Conservation (phyloP, 345 rosid genomes). For the Crucihimalaya himalaica region DNA sequence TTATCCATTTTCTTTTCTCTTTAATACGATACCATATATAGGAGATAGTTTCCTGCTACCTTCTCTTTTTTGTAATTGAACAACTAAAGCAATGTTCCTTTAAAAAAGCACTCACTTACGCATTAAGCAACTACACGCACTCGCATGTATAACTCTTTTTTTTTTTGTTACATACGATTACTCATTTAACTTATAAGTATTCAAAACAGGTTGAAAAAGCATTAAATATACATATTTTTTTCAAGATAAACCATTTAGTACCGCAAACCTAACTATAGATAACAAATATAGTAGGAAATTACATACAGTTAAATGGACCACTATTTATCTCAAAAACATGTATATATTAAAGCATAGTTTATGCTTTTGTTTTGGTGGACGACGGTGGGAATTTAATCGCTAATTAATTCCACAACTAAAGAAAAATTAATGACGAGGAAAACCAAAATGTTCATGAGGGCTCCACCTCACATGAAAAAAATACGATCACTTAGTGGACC, state of each 20-base stretch:
- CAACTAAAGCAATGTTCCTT: conserved; percentile 37
- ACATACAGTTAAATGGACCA: neutral
- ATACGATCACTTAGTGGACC: conserved; percentile 25
- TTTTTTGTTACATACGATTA: neutral
- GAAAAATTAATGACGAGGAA: neutral
- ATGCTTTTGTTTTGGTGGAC: neutral
- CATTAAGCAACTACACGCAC: conserved; percentile 39
- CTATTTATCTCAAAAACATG: neutral
- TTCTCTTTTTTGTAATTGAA: conserved; percentile 25
- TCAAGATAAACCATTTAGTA: neutral
- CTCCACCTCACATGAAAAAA: conserved; percentile 26
- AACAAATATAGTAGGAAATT: neutral
- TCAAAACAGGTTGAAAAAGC: neutral
- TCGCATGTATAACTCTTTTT: conserved; percentile 12
- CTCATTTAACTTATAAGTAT: neutral
- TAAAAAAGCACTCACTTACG: conserved; percentile 30
- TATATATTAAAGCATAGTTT: neutral
- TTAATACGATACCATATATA: neutral
- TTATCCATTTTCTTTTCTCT: neutral
- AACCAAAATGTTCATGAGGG: conserved; percentile 12
- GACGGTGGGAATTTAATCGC: conserved; percentile 18
- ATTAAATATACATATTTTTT: neutral
- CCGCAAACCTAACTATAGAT: neutral
- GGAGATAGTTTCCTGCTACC: neutral
- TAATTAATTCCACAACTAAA: neutral